Conservation (phyloP, 768 basidiomycete species). For the Agrocybe chaxingu region DNA sequence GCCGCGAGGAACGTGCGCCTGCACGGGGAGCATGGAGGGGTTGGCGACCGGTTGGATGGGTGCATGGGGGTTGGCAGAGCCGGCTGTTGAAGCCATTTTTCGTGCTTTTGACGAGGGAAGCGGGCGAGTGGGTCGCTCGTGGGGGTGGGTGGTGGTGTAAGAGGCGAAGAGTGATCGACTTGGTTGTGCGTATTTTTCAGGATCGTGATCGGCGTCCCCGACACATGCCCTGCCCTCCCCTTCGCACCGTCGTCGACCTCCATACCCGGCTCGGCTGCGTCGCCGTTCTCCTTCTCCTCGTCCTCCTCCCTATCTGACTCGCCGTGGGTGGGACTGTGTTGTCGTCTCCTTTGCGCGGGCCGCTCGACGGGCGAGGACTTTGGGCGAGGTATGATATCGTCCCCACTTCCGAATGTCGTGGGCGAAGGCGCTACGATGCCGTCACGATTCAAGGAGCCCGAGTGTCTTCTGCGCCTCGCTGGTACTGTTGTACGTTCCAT, state of each 20-base stretch:
- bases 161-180: conserved; percentile 17
- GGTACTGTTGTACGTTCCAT: too few species aligned
- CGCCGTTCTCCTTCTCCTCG: conserved; percentile 20
- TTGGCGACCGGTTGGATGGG: conserved; percentile 54
- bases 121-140: conserved; percentile 60
- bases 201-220: conserved; percentile 20
- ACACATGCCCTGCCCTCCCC: conserved; percentile 3
- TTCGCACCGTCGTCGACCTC: conserved; percentile 19
- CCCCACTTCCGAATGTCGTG: too few species aligned
- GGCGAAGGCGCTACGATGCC: too few species aligned
- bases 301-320: conserved; percentile 30
- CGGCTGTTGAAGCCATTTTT: conserved; percentile 40
- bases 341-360: too few species aligned
- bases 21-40: conserved; percentile 79
- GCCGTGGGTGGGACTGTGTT: conserved; percentile 6
- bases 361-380: too few species aligned
- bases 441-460: too few species aligned
- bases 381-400: too few species aligned
- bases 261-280: conserved; percentile 14
- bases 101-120: conserved; percentile 55
- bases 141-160: conserved; percentile 13
- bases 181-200: conserved; percentile 19
- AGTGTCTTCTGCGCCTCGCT: too few species aligned
- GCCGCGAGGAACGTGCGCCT: conserved; percentile 68
- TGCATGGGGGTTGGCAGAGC: conserved; percentile 32